These are phyloP conservation scores for Cystobasidiopsis lactophilus DNA, from an alignment of 768 basidiomycete species.

Conservation along the genomic window DNA sequence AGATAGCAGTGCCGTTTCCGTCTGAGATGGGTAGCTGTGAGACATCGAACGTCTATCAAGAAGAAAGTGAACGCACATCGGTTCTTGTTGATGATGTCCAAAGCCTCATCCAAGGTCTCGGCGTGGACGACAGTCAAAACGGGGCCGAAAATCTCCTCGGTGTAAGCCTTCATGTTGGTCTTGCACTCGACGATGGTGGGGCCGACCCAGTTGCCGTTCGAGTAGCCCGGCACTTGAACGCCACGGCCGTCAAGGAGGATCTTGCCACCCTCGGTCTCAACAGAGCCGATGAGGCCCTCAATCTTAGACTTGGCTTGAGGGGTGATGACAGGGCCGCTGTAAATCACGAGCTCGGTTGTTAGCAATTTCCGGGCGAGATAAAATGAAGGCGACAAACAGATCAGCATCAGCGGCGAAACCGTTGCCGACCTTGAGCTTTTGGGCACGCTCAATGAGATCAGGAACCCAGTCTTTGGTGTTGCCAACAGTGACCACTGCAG, in stretches of 20 bases:
- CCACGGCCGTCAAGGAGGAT: conserved; percentile 70
- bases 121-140: conserved; percentile 56
- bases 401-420: conserved; percentile 77
- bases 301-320: conserved; percentile 61
- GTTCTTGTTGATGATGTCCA: conserved; percentile 73
- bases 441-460: conserved; percentile 59
- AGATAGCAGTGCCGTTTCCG: conserved; percentile 81
- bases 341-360: not conserved
- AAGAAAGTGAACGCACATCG: conserved; percentile 33
- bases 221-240: conserved; percentile 45
- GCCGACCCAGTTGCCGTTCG: conserved; percentile 80
- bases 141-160: conserved; percentile 93
- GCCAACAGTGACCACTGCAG: conserved; percentile 47
- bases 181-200: conserved; percentile 69
- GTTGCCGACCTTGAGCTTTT: conserved; percentile 57
- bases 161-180: conserved; percentile 68
- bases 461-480: conserved; percentile 56
- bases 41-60: conserved; percentile 5
- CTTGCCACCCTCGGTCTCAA: conserved; percentile 48
- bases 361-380: not conserved
- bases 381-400: conserved; percentile 36
- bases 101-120: conserved; percentile 69
- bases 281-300: conserved; percentile 40
- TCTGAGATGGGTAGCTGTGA: conserved; percentile 13
- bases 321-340: conserved; percentile 34